These are phyloP conservation scores for Cryptosporidium viatorum DNA, from an alignment of 169 alveolate species.

Conservation along the genomic window DNA sequence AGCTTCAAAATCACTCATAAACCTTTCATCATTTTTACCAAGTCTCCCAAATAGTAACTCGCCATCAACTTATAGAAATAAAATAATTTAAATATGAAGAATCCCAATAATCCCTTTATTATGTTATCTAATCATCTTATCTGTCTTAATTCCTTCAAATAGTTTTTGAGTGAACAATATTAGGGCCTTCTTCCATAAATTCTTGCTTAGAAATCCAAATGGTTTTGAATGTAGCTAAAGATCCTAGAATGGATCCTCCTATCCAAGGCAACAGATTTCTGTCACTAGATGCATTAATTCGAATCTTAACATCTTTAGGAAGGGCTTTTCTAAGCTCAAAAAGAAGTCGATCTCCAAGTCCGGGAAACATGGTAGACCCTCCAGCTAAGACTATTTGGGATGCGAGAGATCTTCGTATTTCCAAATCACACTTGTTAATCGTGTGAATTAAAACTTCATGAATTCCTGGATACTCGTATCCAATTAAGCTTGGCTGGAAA, in stretches of 20 bases:
- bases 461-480: conserved; percentile 85
- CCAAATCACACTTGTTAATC: conserved; percentile 87
- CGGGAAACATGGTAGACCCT: conserved; percentile 87
- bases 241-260: conserved; percentile 89
- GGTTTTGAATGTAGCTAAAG: conserved; percentile 85
- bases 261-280: conserved; percentile 87
- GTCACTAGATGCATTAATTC: conserved; percentile 82
- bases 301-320: conserved; percentile 81
- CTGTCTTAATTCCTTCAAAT: conserved; percentile 72
- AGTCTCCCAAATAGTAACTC: background rate
- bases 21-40: conserved; percentile 16
- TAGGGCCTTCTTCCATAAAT: conserved; percentile 86
- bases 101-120: background rate
- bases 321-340: conserved; percentile 84
- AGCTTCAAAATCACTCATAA: conserved; percentile 86
- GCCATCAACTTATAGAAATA: background rate
- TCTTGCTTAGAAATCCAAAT: conserved; percentile 90
- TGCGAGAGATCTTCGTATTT: conserved; percentile 84
- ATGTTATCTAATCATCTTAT: background rate
- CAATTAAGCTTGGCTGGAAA: conserved; percentile 86
- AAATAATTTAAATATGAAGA: background rate
- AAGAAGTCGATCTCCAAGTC: conserved; percentile 88
- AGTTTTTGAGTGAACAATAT: conserved; percentile 80
- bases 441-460: conserved; percentile 85
- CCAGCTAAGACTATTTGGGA: conserved; percentile 86